Evolutionary conservation across 306 rosid genomes (phyloP).

Genomic region (Quillaja saponaria): DNA sequence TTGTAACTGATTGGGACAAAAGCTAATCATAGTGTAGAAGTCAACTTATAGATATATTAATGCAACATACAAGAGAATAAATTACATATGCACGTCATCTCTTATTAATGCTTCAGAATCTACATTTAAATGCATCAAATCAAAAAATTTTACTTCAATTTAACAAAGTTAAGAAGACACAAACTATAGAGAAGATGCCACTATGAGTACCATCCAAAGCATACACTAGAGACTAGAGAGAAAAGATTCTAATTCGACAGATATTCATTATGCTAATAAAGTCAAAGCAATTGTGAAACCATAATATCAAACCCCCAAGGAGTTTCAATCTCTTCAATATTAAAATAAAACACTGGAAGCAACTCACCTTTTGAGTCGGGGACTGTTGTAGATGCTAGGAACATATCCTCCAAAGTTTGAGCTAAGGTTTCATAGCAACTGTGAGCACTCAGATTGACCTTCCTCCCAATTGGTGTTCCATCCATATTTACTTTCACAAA

Average conservation of each 20-base stretch:
- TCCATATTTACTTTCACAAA: slow-evolving; percentile 95
- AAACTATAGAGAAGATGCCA: neutral
- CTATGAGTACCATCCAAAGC: slow-evolving; percentile 3
- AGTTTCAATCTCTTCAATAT: slow-evolving; percentile 8
- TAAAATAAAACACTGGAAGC: slow-evolving; percentile 13
- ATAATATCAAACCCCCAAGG: neutral
- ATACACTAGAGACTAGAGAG: neutral
- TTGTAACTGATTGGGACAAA: neutral
- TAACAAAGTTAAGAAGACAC: slow-evolving; percentile 5
- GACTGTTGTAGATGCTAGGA: slow-evolving; percentile 51
- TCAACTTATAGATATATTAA: neutral
- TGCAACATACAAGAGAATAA: neutral
- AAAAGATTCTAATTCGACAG: slow-evolving; percentile 11
- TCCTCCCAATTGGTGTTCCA: slow-evolving; percentile 85
- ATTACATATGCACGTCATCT: neutral
- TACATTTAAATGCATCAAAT: slow-evolving; percentile 4
- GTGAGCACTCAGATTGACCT: slow-evolving; percentile 81
- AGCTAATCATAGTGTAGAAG: neutral
- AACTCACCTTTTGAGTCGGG: slow-evolving; percentile 56
- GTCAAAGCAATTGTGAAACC: slow-evolving; percentile 2
- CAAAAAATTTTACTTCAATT: neutral
- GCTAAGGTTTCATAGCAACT: slow-evolving; percentile 75
- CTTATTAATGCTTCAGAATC: slow-evolving; percentile 10
- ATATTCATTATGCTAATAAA: slow-evolving; percentile 15
- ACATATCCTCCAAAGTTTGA: slow-evolving; percentile 76